Conservation (phyloP, 2,329 filamentous ascomycete genomes). For the Cordyceps militaris region DNA sequence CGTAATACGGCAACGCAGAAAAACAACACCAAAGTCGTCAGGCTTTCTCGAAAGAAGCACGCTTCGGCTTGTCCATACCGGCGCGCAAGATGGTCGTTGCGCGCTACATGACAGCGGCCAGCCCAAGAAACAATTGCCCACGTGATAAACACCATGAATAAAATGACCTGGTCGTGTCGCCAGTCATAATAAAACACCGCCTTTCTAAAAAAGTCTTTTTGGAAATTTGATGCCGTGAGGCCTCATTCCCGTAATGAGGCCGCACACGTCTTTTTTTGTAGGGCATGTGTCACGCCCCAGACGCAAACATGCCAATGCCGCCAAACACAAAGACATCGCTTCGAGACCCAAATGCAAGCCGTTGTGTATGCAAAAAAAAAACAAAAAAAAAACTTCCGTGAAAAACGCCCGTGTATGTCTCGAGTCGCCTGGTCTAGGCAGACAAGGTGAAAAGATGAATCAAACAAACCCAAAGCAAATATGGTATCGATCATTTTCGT, state of each 20-base stretch:
- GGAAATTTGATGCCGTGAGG: constrained; percentile 41
- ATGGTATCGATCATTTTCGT: constrained; percentile 40
- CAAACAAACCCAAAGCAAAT: constrained; percentile 29
- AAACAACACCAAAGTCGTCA: constrained; percentile 23
- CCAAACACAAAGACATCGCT: constrained; percentile 23
- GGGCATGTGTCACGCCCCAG: background rate
- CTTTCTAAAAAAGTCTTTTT: constrained; percentile 47
- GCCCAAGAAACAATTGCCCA: constrained; percentile 26
- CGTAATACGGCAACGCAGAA: constrained; percentile 9
- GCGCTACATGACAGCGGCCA: constrained; percentile 25
- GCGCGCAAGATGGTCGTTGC: constrained; percentile 26
- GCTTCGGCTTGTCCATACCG: constrained; percentile 16
- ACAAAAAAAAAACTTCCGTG: background rate
- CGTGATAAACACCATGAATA: constrained; percentile 24
- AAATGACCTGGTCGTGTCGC: constrained; percentile 17
- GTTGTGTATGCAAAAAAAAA: constrained; percentile 26
- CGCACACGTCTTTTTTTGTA: constrained; percentile 6
- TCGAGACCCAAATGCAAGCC: constrained; percentile 26
- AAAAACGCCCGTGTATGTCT: constrained; percentile 35
- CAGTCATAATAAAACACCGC: constrained; percentile 27
- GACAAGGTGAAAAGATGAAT: constrained; percentile 24
- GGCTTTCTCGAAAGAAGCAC: constrained; percentile 24
- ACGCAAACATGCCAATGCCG: constrained; percentile 33
- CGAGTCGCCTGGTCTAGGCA: constrained; percentile 31
- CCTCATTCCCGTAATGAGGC: constrained; percentile 30